A percentile compares a stretch with the other conserved stretches of the same genome.
Evolutionary conservation across 139 green algal genomes (phyloP).

Genomic region (Raphidocelis subcapitata): DNA sequence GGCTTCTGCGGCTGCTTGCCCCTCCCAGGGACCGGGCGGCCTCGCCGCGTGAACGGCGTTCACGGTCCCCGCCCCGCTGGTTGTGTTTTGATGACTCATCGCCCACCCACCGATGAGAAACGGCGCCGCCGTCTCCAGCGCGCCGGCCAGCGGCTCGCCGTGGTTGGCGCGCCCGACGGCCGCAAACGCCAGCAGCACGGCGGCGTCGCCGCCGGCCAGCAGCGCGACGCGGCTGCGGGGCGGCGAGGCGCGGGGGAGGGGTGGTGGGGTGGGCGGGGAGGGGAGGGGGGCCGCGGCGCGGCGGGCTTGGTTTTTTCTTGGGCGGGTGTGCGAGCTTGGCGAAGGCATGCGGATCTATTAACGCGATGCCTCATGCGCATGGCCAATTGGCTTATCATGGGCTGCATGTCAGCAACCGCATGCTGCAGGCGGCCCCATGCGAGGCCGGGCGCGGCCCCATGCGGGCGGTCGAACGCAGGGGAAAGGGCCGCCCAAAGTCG

Average conservation of each 20-base stretch:
- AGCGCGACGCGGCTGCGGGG: conserved; percentile 40
- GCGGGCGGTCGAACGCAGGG: neutral
- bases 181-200: conserved; percentile 72
- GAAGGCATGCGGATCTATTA: neutral
- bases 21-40: neutral
- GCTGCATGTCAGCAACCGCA: neutral
- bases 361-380: neutral
- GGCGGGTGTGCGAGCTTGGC: neutral
- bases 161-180: conserved; percentile 68
- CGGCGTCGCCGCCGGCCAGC: conserved; percentile 63
- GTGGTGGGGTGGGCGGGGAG: too few species aligned
- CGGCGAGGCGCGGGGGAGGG: too few species aligned
- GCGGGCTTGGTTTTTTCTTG: neutral
- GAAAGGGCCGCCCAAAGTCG: neutral
- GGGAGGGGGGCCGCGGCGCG: too few species aligned
- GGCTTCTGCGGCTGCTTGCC: neutral
- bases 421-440: neutral
- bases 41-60: neutral
- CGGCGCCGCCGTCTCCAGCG: conserved; percentile 61
- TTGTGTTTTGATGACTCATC: neutral
- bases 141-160: conserved; percentile 41
- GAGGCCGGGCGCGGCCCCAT: neutral
- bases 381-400: neutral
- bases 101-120: conserved; percentile 63
- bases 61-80: neutral